Base-by-base conservation (phyloP, 768 basidiomycete genomes). In the Dendrothele bispora region DNA sequence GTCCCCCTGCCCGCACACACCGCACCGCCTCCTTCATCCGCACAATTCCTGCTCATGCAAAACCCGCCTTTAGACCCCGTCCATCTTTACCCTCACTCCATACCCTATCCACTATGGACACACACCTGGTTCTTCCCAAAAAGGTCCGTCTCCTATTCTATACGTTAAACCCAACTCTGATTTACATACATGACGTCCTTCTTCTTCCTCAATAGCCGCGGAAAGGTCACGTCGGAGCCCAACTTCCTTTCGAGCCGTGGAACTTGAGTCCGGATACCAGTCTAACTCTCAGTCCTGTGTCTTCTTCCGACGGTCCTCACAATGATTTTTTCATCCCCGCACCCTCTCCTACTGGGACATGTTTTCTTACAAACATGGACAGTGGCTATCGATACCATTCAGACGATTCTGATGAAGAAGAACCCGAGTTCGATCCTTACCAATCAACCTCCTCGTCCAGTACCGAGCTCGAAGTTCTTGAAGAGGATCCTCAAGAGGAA, bases 241-340 rank as follows among this genome's bases (percentile, higher is more conserved):
- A 68, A 0, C 65, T 81, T 7, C 79, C 79, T 0, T 73, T 69
- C 49, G 79, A 81, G 56, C 79, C 79, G 36, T 81, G 79, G 79
- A 73, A 79, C 50, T 64, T 62, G n/a, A 39, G 29, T 14, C 49
- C 26, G 14, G 42, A 21, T 22, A 24, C 12, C 21, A n/a, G n/a
- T n/a, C n/a, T n/a, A n/a, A n/a, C n/a, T n/a, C n/a, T n/a, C n/a
- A n/a, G n/a, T n/a, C n/a, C n/a, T n/a, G n/a, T n/a, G n/a, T n/a
- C n/a, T n/a, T n/a, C n/a, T n/a, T n/a, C n/a, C n/a, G n/a, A n/a
- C n/a, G n/a, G n/a, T n/a, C n/a, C n/a, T n/a, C n/a, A n/a, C n/a
- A n/a, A n/a, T n/a, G n/a, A n/a, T n/a, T n/a, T n/a, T n/a, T n/a
- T n/a, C n/a, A n/a, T n/a, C n/a, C n/a, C n/a, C n/a, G n/a, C n/a